phyloP scores from a whole-genome alignment of 192 early-diverging fungal genomes.

The Borealophlyctis nickersoniae region DNA sequence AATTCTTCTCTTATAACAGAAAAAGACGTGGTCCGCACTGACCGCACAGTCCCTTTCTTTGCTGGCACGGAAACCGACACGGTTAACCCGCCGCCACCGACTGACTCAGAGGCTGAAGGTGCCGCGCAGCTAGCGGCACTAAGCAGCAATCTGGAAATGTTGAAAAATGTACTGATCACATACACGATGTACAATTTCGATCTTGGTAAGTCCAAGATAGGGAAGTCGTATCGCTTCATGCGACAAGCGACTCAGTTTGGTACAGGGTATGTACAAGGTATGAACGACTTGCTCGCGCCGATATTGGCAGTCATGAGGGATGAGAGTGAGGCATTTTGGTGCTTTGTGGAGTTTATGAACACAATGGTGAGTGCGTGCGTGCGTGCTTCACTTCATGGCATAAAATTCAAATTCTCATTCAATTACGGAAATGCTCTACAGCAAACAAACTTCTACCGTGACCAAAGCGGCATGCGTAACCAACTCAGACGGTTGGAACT shows the following conservation, averaged over 20 bases:
- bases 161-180: conserved; percentile 89
- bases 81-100: conserved; percentile 54
- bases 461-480: conserved; percentile 92
- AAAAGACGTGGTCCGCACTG: conserved; percentile 96
- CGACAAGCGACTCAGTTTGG: neutral
- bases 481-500: conserved; percentile 79
- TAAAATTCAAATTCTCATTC: neutral
- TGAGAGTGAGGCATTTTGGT: conserved; percentile 92
- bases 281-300: conserved; percentile 92
- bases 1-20: conserved; percentile 48
- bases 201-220: conserved; percentile 38
- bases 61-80: conserved; percentile 20
- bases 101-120: conserved; percentile 30
- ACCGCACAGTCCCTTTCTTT: conserved; percentile 82
- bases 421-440: conserved; percentile 11
- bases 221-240: conserved; percentile 15
- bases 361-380: conserved; percentile 60
- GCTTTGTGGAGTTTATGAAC: conserved; percentile 87
- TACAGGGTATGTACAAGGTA: conserved; percentile 66
- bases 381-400: neutral
- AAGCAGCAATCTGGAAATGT: conserved; percentile 75
- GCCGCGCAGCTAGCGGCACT: conserved; percentile 34
- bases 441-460: conserved; percentile 84
- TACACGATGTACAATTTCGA: conserved; percentile 86
- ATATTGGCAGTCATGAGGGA: conserved; percentile 84